Percentiles rank a stretch among this genome's conserved stretches.
These are phyloP conservation scores for Pelargonium fulgidum DNA, from an alignment of 441 rosid genomes.

Conservation along the genomic window DNA sequence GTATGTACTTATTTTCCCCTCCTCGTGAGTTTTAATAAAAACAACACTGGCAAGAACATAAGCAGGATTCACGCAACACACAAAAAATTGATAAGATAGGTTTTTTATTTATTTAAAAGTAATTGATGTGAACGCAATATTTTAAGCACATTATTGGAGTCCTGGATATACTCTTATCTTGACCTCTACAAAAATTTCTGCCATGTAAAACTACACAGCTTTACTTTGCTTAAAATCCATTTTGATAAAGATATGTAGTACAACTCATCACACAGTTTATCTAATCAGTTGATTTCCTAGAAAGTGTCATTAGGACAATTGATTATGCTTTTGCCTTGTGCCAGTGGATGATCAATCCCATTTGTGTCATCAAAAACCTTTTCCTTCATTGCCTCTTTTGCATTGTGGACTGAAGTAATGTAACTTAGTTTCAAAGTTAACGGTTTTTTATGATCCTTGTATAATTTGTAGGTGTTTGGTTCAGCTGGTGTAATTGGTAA, in stretches of 20 bases:
- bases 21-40: too few species aligned
- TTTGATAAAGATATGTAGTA: background rate
- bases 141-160: background rate
- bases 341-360: background rate
- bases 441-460: background rate
- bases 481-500: constrained; percentile 99
- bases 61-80: too few species aligned
- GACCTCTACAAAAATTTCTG: background rate
- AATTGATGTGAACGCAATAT: background rate
- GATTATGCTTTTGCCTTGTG: background rate
- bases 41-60: too few species aligned
- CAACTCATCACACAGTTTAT: background rate
- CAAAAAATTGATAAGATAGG: too few species aligned
- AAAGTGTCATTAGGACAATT: background rate
- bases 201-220: background rate
- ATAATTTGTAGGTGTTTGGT: constrained; percentile 68
- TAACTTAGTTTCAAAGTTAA: background rate
- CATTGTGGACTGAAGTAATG: background rate
- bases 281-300: background rate
- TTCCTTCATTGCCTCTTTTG: background rate
- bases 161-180: background rate
- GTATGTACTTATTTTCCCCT: too few species aligned
- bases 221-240: background rate
- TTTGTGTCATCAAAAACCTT: background rate
- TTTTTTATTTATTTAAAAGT: too few species aligned